Conservation (phyloP, 345 rosid genomes). For the Hirschfeldia incana region DNA sequence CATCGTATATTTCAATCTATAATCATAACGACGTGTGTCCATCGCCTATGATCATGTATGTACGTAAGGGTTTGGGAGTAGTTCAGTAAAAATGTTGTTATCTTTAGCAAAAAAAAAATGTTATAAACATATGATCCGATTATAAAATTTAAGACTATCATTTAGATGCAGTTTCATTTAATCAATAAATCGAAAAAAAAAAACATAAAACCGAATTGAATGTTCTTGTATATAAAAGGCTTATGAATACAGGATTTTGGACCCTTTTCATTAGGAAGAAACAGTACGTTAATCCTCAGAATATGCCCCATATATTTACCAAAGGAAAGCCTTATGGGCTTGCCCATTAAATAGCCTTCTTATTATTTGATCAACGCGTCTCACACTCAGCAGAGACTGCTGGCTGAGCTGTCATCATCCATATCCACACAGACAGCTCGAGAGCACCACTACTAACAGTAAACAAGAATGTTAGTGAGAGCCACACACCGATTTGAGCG, state of each 20-base stretch:
- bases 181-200: neutral
- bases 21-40: neutral
- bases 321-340: neutral
- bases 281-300: neutral
- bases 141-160: neutral
- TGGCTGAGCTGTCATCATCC: slow-evolving; percentile 10
- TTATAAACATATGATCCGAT: neutral
- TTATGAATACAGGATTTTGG: neutral
- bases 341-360: neutral
- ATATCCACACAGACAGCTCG: slow-evolving; percentile 17
- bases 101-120: too few species aligned
- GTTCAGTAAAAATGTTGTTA: neutral
- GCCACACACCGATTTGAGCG: neutral
- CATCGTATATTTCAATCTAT: neutral
- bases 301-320: neutral
- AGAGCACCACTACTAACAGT: slow-evolving; percentile 16
- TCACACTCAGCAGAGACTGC: neutral
- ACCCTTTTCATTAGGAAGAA: neutral
- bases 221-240: too few species aligned
- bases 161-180: neutral
- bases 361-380: neutral
- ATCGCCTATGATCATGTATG: neutral
- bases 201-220: too few species aligned
- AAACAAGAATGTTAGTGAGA: slow-evolving; percentile 5
- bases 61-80: neutral